phyloP scores from a whole-genome alignment of 441 rosid species.

The Euphorbia celastroides region DNA sequence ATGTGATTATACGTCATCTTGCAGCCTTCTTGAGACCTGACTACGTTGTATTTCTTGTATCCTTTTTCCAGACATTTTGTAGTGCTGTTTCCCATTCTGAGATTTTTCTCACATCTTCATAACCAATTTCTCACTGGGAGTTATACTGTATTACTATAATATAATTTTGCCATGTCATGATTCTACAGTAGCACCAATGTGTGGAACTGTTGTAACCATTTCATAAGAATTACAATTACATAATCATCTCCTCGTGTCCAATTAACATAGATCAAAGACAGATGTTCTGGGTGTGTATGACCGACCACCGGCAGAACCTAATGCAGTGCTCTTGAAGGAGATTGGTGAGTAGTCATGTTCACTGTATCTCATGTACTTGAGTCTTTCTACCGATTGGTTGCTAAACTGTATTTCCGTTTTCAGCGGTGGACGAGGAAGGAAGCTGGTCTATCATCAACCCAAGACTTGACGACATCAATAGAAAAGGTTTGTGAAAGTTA shows the following conservation, averaged over 20 bases:
- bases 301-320: slow-evolving; percentile 73
- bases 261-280: slow-evolving; percentile 51
- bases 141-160: neutral
- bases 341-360: slow-evolving; percentile 47
- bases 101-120: neutral
- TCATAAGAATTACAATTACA: neutral
- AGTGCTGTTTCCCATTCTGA: neutral
- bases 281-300: slow-evolving; percentile 90
- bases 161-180: neutral
- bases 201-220: neutral
- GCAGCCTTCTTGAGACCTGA: slow-evolving; percentile 74
- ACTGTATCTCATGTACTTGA: neutral
- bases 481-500: slow-evolving; percentile 43
- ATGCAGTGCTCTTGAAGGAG: slow-evolving; percentile 74
- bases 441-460: slow-evolving; percentile 79
- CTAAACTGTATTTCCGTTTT: slow-evolving; percentile 10
- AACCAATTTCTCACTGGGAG: neutral
- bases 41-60: slow-evolving; percentile 92
- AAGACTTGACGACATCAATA: slow-evolving; percentile 26
- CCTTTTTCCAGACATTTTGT: slow-evolving; percentile 29
- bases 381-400: neutral
- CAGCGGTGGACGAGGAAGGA: slow-evolving; percentile 84
- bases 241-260: slow-evolving; percentile 28
- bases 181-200: neutral
- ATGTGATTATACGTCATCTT: slow-evolving; percentile 84